phyloP scores from a whole-genome alignment of 192 early-diverging fungal species.

The Glomus cerebriforme region DNA sequence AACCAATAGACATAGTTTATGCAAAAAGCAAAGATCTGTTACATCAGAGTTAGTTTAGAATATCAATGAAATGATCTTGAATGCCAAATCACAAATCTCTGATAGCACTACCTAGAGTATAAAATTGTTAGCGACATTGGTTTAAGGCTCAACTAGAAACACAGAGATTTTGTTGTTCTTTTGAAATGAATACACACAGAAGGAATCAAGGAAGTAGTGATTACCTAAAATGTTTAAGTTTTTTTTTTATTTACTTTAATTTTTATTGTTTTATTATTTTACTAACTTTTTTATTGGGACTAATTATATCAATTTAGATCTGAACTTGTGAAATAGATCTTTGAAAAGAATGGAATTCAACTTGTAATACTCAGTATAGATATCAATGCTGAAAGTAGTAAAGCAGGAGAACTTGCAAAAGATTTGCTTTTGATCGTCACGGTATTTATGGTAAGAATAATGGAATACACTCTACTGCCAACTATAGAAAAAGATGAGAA shows the following conservation, averaged over 20 bases:
- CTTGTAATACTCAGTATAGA: background rate
- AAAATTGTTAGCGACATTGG: slow-evolving; percentile 13
- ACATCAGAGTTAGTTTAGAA: too few species aligned
- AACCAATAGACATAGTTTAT: too few species aligned
- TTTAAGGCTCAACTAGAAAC: slow-evolving; percentile 21
- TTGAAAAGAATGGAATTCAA: slow-evolving; percentile 23
- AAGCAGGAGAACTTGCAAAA: slow-evolving; percentile 15
- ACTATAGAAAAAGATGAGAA: too few species aligned
- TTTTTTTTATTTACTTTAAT: too few species aligned
- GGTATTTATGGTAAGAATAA: background rate
- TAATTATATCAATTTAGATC: slow-evolving; percentile 8
- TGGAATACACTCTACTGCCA: background rate
- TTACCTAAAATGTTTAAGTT: background rate
- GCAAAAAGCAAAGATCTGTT: too few species aligned
- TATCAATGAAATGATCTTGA: slow-evolving; percentile 16
- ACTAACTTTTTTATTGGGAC: background rate
- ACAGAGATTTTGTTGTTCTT: background rate
- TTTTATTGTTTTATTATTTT: too few species aligned
- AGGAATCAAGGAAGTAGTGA: slow-evolving; percentile 17
- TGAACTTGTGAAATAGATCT: slow-evolving; percentile 21
- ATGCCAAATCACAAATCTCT: slow-evolving; percentile 16
- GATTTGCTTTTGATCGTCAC: background rate
- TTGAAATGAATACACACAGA: background rate
- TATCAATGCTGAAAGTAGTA: background rate
- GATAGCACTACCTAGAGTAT: slow-evolving; percentile 14